Evolutionary conservation across 441 rosid species (phyloP), one percentile per base, ranked within the genome.

Genomic region (Pelargonium citronellum): DNA sequence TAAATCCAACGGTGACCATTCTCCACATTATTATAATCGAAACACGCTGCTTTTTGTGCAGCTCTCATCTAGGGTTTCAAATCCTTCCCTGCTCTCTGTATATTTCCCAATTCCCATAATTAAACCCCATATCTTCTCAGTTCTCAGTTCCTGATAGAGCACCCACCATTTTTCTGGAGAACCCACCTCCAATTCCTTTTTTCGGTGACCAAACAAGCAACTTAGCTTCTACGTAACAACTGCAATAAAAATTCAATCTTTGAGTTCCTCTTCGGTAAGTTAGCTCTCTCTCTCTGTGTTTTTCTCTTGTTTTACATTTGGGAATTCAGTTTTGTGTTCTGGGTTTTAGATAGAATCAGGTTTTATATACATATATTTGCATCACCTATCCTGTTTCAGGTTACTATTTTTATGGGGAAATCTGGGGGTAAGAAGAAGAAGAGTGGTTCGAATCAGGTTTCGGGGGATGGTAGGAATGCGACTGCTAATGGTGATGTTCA

Each of bases 351-450:
- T 19, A 19, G 13, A 60, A 19, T 60, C 34, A 7, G 12, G 34
- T 8, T 20, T 60, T 60, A 30, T 30, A 30, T 30, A 30, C 37
- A 30, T 30, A 30, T 30, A 30, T 30, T 30, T 30, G 37, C 37
- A 0, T 16, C 27, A 0, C 11, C 51, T 2, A 13, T 44, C 2
- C 20, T 34, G 6, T 57, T 17, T 41, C n/a, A 5, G n/a, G 5
- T 16, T 37, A 10, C 24, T 13, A 66, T 8, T 62, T 79, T 60
- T 69, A 89, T 89, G 91, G 97, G 97, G 85, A 89, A 89, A 78
- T 87, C 97, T 49, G 93, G 93, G 64, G 90, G 87, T 46, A 91
- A 87, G 79, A 91, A 80, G 82, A 91, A 89, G 83, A 91, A 87
- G 77, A 78, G 86, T 66, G 80, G 79, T 80, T 67, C 86, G n/a